Conservation (phyloP, 2,329 filamentous ascomycete species). For the Simplicillium aogashimaense region DNA sequence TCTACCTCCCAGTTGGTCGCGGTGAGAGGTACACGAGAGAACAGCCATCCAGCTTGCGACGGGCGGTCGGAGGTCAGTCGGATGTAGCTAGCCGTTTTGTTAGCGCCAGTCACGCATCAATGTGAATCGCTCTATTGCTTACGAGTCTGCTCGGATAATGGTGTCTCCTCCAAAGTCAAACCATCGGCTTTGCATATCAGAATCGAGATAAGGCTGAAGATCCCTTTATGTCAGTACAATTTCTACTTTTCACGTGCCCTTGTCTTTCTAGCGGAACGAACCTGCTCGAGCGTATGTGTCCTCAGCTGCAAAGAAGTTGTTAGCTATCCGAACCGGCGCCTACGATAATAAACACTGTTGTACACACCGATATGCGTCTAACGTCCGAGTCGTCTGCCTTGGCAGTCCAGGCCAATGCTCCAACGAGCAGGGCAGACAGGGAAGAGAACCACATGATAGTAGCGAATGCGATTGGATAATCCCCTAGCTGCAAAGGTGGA, state of each 20-base stretch:
- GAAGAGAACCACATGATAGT: slow-evolving; percentile 36
- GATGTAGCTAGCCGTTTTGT: slow-evolving; percentile 56
- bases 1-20: slow-evolving; percentile 99
- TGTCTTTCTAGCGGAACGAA: slow-evolving; percentile 35
- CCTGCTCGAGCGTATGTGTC: slow-evolving; percentile 75
- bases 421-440: slow-evolving; percentile 37
- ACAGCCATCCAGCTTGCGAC: slow-evolving; percentile 88
- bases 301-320: slow-evolving; percentile 49
- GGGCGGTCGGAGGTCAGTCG: slow-evolving; percentile 84
- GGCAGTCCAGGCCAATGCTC: slow-evolving; percentile 38
- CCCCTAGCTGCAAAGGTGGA: too few species aligned
- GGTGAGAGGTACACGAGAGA: slow-evolving; percentile 86
- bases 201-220: slow-evolving; percentile 83
- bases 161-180: slow-evolving; percentile 98
- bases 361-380: slow-evolving; percentile 40
- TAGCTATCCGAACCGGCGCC: slow-evolving; percentile 10
- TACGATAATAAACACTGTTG: too few species aligned
- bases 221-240: slow-evolving; percentile 8
- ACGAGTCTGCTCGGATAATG: slow-evolving; percentile 65
- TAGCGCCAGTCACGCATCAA: not conserved
- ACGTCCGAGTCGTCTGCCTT: slow-evolving; percentile 37
- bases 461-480: too few species aligned
- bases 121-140: slow-evolving; percentile 19
- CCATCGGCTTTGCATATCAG: slow-evolving; percentile 96
- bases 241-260: slow-evolving; percentile 10